These are phyloP conservation scores for Pythium aristosporum DNA, from an alignment of 352 stramenopile genomes.

Conservation along the genomic window DNA sequence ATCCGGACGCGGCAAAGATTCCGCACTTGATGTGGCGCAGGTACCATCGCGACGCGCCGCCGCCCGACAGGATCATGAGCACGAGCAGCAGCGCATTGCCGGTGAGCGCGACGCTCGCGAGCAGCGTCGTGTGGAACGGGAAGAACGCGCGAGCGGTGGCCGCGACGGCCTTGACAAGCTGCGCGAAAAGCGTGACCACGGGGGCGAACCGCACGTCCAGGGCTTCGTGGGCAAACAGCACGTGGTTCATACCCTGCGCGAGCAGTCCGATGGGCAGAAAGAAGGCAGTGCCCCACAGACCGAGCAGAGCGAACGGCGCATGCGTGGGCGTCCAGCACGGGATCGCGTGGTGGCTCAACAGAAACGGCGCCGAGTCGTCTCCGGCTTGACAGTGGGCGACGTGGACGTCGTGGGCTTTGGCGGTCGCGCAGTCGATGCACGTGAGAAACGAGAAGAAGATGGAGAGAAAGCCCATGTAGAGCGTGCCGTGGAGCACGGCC, in stretches of 20 bases:
- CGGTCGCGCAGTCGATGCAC: constrained; percentile 39
- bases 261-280: constrained; percentile 60
- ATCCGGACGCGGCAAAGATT: constrained; percentile 56
- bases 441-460: constrained; percentile 61
- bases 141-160: constrained; percentile 50
- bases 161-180: constrained; percentile 50
- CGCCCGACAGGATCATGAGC: constrained; percentile 33
- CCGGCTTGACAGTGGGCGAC: constrained; percentile 18
- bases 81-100: constrained; percentile 39
- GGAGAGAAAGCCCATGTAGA: constrained; percentile 63
- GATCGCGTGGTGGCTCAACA: constrained; percentile 43
- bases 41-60: constrained; percentile 60
- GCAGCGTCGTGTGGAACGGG: constrained; percentile 35
- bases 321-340: constrained; percentile 45
- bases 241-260: constrained; percentile 60
- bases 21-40: constrained; percentile 51
- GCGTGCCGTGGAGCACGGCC: constrained; percentile 41
- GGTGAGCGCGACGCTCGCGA: constrained; percentile 35
- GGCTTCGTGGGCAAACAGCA: constrained; percentile 59
- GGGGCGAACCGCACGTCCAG: constrained; percentile 66
- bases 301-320: constrained; percentile 47
- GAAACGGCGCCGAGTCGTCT: constrained; percentile 28
- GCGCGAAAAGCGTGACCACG: constrained; percentile 46
- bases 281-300: constrained; percentile 55
- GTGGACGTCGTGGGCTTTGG: constrained; percentile 8